Base-by-base conservation (phyloP, 164 flowering plant species). In the Piper longum region DNA sequence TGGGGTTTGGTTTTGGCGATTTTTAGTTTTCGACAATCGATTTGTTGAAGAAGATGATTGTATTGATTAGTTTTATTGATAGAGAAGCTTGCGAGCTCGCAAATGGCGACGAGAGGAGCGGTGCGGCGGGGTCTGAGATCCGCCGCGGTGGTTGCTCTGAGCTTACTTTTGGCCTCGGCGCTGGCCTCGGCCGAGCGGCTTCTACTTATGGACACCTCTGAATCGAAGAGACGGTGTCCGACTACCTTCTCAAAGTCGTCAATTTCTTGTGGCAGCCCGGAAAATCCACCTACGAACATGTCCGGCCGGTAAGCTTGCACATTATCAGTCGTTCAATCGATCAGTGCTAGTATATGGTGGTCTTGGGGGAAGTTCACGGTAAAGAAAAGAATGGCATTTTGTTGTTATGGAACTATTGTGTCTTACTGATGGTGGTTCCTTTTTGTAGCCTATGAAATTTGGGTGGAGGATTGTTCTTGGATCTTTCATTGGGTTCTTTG, bases 391-490 rank as follows among this genome's bases (percentile, higher is more conserved):
- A 9, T 2, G 9, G 52, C 52, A 48, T 9, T 48, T 48, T 48
- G 1, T 48, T 48, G 7, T 2, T 44, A 9, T 12, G 52, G 11
- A 51, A 36, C 40, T 39, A 26, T 48, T 45, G 44, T 54, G 36
- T 14, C 54, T 54, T 40, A 44, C 18, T 67, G 16, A 9, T 58
- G 44, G 9, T 61, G 18, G 48, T n/a, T 48, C 45, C 59, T 14
- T 5, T 66, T 62, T 60, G 17, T 84, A 95, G 99, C 91, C 79
- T 3, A 75, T 95, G 89, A 66, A 83, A 74, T 82, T 95, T 67
- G 88, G 80, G 1, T 91, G 95, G 96, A 58, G 79, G 79, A 91
- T 90, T 43, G 74, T 95, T 16, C 43, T 83, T 61, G 97, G 96
- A 55, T 57, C 77, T 36, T 60, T 91, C 39, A 68, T 95, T 70